phyloP scores from a whole-genome alignment of 2,329 filamentous ascomycete genomes.

The Calonectria hongkongensis region DNA sequence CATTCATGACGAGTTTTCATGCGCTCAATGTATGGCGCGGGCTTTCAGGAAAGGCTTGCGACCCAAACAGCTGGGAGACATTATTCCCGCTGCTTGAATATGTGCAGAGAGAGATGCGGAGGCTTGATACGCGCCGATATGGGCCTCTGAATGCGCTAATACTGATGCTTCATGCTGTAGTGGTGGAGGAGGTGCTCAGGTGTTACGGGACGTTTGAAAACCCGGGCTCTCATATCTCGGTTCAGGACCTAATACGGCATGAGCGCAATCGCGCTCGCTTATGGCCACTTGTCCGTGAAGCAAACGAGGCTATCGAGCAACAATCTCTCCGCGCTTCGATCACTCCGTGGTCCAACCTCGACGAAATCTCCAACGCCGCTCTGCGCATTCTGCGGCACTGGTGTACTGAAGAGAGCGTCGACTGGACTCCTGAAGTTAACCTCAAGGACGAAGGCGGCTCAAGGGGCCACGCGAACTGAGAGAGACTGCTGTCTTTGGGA shows the following conservation, averaged over 20 bases:
- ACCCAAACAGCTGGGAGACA: constrained; percentile 64
- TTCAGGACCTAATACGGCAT: constrained; percentile 50
- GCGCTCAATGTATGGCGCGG: constrained; percentile 66
- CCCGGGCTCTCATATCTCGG: constrained; percentile 34
- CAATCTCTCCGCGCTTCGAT: constrained; percentile 57
- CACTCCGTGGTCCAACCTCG: constrained; percentile 65
- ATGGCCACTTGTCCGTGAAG: constrained; percentile 58
- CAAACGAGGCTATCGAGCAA: constrained; percentile 55
- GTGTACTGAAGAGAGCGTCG: constrained; percentile 66
- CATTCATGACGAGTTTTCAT: constrained; percentile 73
- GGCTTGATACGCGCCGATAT: constrained; percentile 57
- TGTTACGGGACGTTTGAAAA: constrained; percentile 56
- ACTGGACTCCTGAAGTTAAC: constrained; percentile 65
- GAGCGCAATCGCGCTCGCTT: constrained; percentile 54
- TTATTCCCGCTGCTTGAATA: constrained; percentile 67
- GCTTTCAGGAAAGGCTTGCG: constrained; percentile 65
- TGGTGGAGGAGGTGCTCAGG: constrained; percentile 67
- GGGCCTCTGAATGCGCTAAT: constrained; percentile 65
- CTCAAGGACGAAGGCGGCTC: constrained; percentile 43
- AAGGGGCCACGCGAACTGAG: constrained; percentile 19
- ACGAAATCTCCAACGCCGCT: constrained; percentile 64
- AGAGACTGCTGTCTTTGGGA: background rate
- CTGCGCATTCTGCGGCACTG: constrained; percentile 65
- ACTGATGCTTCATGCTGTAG: constrained; percentile 65
- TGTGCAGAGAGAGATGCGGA: constrained; percentile 63